Conservation (phyloP, 73 alveolate species). For the Paramecium sonneborni region DNA sequence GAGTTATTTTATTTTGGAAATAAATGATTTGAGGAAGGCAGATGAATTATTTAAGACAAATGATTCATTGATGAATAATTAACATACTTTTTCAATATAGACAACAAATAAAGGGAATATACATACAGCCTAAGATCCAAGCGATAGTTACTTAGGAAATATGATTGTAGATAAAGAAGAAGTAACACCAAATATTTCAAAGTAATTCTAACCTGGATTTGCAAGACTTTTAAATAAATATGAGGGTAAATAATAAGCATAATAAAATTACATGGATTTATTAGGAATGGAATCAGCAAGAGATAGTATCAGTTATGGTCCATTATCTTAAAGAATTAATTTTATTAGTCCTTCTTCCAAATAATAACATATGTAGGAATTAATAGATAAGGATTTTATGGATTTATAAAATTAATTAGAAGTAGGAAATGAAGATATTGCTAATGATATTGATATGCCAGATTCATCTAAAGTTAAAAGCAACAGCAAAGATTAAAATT, state of each 20-base stretch:
- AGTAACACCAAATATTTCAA: background rate
- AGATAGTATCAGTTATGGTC: conserved; percentile 8
- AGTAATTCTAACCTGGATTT: background rate
- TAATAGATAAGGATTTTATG: background rate
- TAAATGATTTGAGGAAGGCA: background rate
- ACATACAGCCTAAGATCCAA: background rate
- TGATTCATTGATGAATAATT: background rate
- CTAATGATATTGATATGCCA: background rate
- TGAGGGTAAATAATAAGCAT: background rate
- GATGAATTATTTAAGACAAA: background rate
- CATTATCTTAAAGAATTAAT: conserved; percentile 16
- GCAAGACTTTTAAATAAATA: background rate
- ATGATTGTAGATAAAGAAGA: background rate
- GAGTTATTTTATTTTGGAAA: background rate
- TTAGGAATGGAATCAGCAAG: conserved; percentile 20
- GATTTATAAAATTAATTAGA: background rate
- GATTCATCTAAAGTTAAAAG: background rate
- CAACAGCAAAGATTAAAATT: background rate
- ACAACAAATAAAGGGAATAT: background rate
- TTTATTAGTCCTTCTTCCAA: conserved; percentile 6
- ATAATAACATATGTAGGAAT: background rate
- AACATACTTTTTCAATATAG: background rate
- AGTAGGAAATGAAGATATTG: background rate
- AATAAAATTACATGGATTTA: background rate
- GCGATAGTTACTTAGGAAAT: background rate